Evolutionary conservation across 2,329 filamentous ascomycete species (phyloP), one percentile per base, ranked within the genome.

Genomic region (Fusarium graminum): DNA sequence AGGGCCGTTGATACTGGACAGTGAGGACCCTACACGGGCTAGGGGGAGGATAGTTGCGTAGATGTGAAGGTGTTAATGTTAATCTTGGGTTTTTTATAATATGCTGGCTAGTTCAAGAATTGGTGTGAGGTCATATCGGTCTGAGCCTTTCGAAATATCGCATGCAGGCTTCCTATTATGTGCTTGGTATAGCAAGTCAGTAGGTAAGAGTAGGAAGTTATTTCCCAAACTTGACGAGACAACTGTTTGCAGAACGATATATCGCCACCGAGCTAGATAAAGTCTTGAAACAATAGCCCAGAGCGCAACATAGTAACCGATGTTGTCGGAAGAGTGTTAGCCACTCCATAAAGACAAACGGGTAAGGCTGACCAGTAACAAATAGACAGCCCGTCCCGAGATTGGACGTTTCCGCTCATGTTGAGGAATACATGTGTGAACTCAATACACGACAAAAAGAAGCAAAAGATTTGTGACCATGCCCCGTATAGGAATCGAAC

Each of bases 1-100:
- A 2, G 88, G 88, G 1, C 88, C 89, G 25, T 81, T 91, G 79
- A 81, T 92, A 26, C 75, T 92, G 25, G 89, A 90, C 70, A 88
- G 85, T 38, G 86, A 91, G 44, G 67, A 69, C 7, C 42, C 76
- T 43, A 64, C 49, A 19, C 69, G 70, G 13, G 57, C 76, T 11
- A 73, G 70, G 7, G 78, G 78, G 1, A 74, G 78, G 52, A 74
- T 81, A 16, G 75, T 83, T 40, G 76, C 76, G 29, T 80, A 70
- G 65, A 45, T 49, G 22, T 36, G 22, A 12, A 29, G 30, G 51
- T 40, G 40, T 63, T 58, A 38, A 44, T 22, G 22, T 25, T 45
- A 32, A 50, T 22, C 22, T 22, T 51, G 25, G 42, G 30, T 44
- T 46, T 36, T 11, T 46, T 32, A 47, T 47, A 34, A 16, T 14